Base-by-base conservation (phyloP, 2,329 filamentous ascomycete genomes). In the Epichloe uncinata region DNA sequence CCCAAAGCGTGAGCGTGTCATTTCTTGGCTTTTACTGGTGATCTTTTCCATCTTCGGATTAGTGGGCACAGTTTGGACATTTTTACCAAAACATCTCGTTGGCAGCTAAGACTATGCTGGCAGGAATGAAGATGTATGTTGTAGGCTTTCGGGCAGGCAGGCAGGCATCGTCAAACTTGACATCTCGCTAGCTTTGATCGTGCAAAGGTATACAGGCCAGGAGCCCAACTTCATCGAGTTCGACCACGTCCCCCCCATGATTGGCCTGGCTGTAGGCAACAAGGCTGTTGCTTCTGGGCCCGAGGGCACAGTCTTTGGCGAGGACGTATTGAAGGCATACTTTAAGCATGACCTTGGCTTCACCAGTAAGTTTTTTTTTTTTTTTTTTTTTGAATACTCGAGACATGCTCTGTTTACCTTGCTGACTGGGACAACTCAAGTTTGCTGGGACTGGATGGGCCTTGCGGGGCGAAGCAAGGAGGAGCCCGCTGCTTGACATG, bases 61-160 rank as follows among this genome's bases (percentile, higher is more conserved):
- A 16, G 64, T 91, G 4, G 89, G 89, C 43, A 97, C 91, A 0
- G 75, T 87, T 2, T 95, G 87, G 79, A 89, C 89, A 4, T 93
- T 93, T 66, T 66, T 96, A 60, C 90, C 90, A 3, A 89, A 85
- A 70, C 78, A 82, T 54, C 69, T 84, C 56, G 78, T 91, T 61
- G 80, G 80, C 61, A 79, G 30, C 30, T 30, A 11, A 30, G 30
- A 30, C 30, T 30, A 11, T 30, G 30, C 30, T 30, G 30, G 9
- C 30, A 30, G 30, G 30, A 30, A 30, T 30, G 30, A 30, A 30
- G 30, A 30, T 30, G 8, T 9, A 30, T 30, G 30, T 30, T 30
- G 8, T 30, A 30, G 30, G 30, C 30, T 30, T 30, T 30, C 30
- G 26, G 8, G 8, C 22, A 26, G 22, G 22, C 30, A 11, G 30